Conservation (phyloP, 257 asterid genomes). For the Gardenia jasminoides region DNA sequence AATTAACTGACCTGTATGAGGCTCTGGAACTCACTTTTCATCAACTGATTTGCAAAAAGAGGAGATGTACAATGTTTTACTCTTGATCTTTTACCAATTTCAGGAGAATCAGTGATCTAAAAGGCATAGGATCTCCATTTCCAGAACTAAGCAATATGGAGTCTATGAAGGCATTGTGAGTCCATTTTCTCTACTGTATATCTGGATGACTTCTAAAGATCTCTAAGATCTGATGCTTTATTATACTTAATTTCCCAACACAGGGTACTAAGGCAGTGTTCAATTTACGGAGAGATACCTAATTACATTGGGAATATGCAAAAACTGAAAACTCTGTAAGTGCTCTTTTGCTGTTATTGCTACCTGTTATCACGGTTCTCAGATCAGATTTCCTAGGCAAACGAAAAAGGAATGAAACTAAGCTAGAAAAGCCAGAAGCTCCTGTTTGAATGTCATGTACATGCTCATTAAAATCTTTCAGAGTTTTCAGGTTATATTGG, state of each 20-base stretch:
- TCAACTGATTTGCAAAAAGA: neutral
- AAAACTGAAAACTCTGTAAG: constrained; percentile 60
- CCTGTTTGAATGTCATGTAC: neutral
- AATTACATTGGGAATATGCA: constrained; percentile 45
- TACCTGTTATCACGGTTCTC: neutral
- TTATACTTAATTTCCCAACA: neutral
- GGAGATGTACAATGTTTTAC: neutral
- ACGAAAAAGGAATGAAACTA: no score
- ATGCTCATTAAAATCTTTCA: neutral
- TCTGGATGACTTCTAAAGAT: neutral
- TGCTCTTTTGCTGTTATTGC: neutral
- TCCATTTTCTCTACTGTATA: constrained; percentile 9
- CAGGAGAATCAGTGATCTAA: constrained; percentile 93
- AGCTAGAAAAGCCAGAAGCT: neutral
- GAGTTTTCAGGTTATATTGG: neutral
- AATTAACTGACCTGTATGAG: constrained; percentile 72
- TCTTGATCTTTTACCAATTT: constrained; percentile 20
- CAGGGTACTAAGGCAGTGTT: constrained; percentile 72
- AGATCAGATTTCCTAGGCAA: neutral
- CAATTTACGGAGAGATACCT: constrained; percentile 65
- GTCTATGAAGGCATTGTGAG: constrained; percentile 74
- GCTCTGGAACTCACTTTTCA: neutral
- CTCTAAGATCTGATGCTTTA: neutral
- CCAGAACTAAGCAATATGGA: constrained; percentile 53
- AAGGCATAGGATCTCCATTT: constrained; percentile 54